Evolutionary conservation across 345 rosid genomes (phyloP), one percentile per base, ranked within the genome.

Genomic region (Acer saccharum): DNA sequence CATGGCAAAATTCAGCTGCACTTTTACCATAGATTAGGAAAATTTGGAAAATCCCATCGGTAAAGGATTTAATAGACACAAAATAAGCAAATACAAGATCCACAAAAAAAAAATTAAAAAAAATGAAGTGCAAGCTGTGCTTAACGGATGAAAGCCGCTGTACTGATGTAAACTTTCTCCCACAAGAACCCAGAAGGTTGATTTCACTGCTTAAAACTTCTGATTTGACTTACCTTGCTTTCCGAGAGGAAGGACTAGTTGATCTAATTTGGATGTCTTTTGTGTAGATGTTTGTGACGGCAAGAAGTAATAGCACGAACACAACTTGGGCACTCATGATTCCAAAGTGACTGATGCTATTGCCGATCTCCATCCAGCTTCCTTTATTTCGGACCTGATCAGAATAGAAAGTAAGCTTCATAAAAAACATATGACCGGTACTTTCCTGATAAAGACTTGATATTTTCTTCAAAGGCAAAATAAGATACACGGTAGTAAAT

Each of bases 321-420:
- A 95, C 98, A 23, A 95, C 99, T 84, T 93, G 99, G 13, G 99
- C 99, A 76, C 99, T 95, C 94, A 92, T 83, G 0, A 93, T 93
- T 76, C 98, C 98, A 71, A 93, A 93, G 79, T 95, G 98, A 85
- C 98, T 95, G 79, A 95, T 95, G 87, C 94, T 90, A 79, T 93
- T 95, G 46, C 99, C 98, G 0, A 95, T 95, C 66, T 95, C 99
- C 99, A 93, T 95, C 99, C 99, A 95, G 79, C 99, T 95, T 82
- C 98, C 98, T 10, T 92, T 92, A 77, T 92, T 93, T 69, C 82
- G 84, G 57, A 95, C 98, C 99, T 95, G 91, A 69, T 55, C 35
- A 67, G 23, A 72, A 50, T 23, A 46, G 58, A 23, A 9, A 25
- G 65, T 35, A 3, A 60, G 67, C 11, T 69, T 69, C 50, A 44